These are phyloP conservation scores for Extremus antarcticus DNA, from an alignment of 495 filamentous ascomycete genomes.

Conservation along the genomic window DNA sequence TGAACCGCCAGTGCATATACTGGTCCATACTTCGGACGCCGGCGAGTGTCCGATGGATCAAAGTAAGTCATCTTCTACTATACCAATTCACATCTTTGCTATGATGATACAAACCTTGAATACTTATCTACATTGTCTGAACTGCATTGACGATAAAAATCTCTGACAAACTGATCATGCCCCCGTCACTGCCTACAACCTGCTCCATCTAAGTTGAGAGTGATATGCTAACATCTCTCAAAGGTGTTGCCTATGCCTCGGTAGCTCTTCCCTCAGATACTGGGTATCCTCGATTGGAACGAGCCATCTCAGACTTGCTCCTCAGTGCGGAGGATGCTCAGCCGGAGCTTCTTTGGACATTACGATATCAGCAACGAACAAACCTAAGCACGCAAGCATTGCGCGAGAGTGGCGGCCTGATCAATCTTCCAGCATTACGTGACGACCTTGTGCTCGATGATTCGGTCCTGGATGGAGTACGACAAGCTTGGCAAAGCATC, in stretches of 20 bases:
- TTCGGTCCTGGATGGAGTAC: constrained; percentile 46
- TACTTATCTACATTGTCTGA: constrained; percentile 99
- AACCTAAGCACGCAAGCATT: no score
- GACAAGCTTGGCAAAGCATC: constrained; percentile 51
- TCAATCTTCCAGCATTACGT: constrained; percentile 43
- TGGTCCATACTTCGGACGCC: constrained; percentile 72
- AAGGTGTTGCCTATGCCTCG: constrained; percentile 63
- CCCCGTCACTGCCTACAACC: background rate
- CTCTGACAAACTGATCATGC: constrained; percentile 80
- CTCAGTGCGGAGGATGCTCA: constrained; percentile 23
- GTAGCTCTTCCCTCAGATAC: constrained; percentile 30
- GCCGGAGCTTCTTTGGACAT: constrained; percentile 44
- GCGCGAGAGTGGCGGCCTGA: constrained; percentile 6
- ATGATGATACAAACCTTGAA: constrained; percentile 70
- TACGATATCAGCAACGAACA: constrained; percentile 45
- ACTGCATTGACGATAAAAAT: constrained; percentile 66
- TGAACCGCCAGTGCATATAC: constrained; percentile 54
- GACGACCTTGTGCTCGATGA: constrained; percentile 64
- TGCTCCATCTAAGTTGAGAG: constrained; percentile 19
- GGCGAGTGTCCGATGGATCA: constrained; percentile 79
- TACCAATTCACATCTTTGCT: constrained; percentile 33
- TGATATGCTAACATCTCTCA: constrained; percentile 35
- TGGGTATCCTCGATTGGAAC: constrained; percentile 37
- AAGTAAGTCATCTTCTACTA: constrained; percentile 54
- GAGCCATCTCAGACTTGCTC: constrained; percentile 47